Base-by-base conservation (phyloP, 163 green algal genomes). In the Scenedesmus sp. region DNA sequence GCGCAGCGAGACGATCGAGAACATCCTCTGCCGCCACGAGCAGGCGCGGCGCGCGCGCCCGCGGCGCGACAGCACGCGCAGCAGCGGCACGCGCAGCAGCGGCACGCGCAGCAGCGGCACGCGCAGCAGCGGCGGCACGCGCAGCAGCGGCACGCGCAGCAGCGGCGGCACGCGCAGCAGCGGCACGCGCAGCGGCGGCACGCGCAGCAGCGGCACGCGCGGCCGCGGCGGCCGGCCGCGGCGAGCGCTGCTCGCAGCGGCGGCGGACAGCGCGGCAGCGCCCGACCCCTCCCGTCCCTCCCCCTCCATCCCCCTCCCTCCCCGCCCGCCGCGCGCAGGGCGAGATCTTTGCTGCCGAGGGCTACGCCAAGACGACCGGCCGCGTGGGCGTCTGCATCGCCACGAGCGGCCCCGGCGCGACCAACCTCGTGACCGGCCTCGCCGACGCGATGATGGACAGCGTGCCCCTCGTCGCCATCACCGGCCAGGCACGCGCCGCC, bases 261-360 rank as follows among this genome's bases (percentile, higher is more conserved):
- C 54, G 34, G 54, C n/a, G n/a, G 24, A 24, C 33, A 28, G 26
- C 11, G 20, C n/a, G n/a, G n/a, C 54, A 63, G 57, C 57, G 42
- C 53, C 22, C 9, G 15, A 34, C 33, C 10, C 26, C 33, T 48
- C 33, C 26, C 6, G 26, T 67, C 24, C n/a, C 58, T 45, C 31
- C 14, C 58, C 45, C 29, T 67, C 29, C 33, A 20, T 45, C 28
- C 53, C 29, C 22, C 31, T 7, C 18, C 54, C 5, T 39, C 58
- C 10, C 53, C 28, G 17, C 29, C 10, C 33, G 4, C n/a, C 24
- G 7, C 20, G 1, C 79, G 31, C 92, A 99, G 91, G 97, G 96
- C 47, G 97, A 99, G 87, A 96, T 99, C 57, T 99, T 99, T 85
- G 97, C 97, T 28, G 97, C 97, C n/a, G 97, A 99, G 90, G 97